Evolutionary conservation across 352 stramenopile genomes (phyloP), one percentile per base, ranked within the genome.

Genomic region (Phytopythium sindhum): DNA sequence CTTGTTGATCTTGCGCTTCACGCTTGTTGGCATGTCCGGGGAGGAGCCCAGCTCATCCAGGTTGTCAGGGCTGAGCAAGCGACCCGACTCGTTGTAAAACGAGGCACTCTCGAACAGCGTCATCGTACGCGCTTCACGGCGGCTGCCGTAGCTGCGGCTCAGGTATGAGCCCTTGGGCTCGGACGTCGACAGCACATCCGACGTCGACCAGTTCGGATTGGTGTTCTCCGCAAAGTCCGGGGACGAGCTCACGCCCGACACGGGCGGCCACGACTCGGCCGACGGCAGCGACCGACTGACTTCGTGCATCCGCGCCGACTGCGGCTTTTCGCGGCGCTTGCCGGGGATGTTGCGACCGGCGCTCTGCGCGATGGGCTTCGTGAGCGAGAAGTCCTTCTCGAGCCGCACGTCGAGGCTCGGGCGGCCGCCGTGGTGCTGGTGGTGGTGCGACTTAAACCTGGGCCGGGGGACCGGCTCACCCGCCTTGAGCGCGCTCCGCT

Each of bases 21-120:
- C 60, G 55, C 53, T 42, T 41, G 71, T 65, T 11, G 63, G 37
- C 47, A 72, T 39, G 35, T 89, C 76, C 2, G 77, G 78, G 12
- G 84, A 89, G 47, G 77, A 84, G 19, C 72, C 81, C 21, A 90
- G 64, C 33, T 89, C 78, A 23, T 89, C 60, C 35, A 94, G 89
- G 44, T 88, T 78, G 52, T 91, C 81, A 57, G 90, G 86, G 37
- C 68, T 91, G 17, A 94, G 72, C 63, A 91, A 55, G 48, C 80
- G 74, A 21, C 86, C 86, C 0, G 81, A 78, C 55, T 90, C 79
- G 63, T 91, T 91, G 67, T 86, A 92, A 66, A 94, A 81, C 33
- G 77, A 71, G 10, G 86, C 86, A 64, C 77, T 91, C 41, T 94
- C 86, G 53, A 94, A 93, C 5, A 94, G 75, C 50, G 86, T 94